phyloP scores from a whole-genome alignment of 441 rosid species.

The Populus hybrid region DNA sequence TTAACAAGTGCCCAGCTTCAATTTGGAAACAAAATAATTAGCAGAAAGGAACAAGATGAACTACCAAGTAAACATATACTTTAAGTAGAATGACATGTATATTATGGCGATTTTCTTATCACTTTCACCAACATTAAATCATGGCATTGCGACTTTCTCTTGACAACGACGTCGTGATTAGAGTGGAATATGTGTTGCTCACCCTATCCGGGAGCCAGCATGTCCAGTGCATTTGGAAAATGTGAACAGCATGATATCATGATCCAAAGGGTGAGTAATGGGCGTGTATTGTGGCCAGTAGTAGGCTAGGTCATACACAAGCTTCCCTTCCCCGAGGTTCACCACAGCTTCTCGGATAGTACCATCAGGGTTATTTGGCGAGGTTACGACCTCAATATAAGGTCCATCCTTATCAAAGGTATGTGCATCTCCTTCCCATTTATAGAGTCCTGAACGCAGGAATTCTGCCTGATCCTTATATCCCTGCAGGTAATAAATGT shows the following conservation, averaged over 20 bases:
- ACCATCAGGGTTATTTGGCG: slow-evolving; percentile 91
- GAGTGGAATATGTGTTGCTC: no score
- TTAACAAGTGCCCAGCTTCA: slow-evolving; percentile 80
- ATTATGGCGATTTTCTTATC: background rate
- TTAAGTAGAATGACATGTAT: background rate
- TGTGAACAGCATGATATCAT: slow-evolving; percentile 83
- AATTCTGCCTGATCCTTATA: slow-evolving; percentile 50
- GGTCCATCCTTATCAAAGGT: slow-evolving; percentile 46
- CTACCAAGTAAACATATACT: background rate
- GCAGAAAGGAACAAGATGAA: background rate
- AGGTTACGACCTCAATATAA: slow-evolving; percentile 61
- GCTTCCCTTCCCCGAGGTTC: slow-evolving; percentile 47
- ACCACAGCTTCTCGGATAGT: slow-evolving; percentile 56
- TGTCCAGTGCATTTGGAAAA: slow-evolving; percentile 90
- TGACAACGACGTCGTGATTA: no score
- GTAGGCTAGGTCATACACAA: slow-evolving; percentile 76
- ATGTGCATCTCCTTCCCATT: slow-evolving; percentile 81
- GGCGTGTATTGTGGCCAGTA: slow-evolving; percentile 89
- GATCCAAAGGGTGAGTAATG: slow-evolving; percentile 53
- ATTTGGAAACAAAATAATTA: background rate
- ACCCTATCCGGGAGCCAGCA: slow-evolving; percentile 96
- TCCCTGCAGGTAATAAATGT: slow-evolving; percentile 36
- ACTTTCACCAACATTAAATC: no score
- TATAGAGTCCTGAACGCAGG: slow-evolving; percentile 50
- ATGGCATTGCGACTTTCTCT: no score